Evolutionary conservation across 208 protist genomes (phyloP).

Genomic region (Leishmania mexicana): DNA sequence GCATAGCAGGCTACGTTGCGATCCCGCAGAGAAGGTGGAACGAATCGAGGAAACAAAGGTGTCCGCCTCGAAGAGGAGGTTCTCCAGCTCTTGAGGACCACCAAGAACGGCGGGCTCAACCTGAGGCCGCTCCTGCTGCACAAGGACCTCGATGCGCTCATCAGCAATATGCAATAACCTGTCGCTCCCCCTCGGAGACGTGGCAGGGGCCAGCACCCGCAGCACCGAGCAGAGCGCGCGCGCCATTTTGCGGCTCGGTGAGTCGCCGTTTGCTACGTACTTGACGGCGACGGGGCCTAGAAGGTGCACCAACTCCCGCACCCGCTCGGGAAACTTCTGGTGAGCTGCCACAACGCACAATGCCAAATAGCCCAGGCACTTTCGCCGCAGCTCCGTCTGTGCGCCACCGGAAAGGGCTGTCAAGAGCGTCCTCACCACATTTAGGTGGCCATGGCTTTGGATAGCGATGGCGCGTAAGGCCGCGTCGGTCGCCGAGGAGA

Average conservation of each 20-base stretch:
- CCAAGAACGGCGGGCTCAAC: conserved; percentile 39
- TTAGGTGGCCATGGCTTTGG: conserved; percentile 53
- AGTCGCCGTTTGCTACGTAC: conserved; percentile 74
- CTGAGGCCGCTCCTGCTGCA: conserved; percentile 55
- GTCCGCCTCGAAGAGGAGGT: conserved; percentile 54
- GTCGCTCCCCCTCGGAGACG: conserved; percentile 8
- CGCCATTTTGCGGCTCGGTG: conserved; percentile 78
- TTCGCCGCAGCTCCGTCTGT: conserved; percentile 82
- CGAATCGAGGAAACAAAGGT: conserved; percentile 58
- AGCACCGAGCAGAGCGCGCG: conserved; percentile 75
- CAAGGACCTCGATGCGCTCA: conserved; percentile 51
- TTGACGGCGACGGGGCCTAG: conserved; percentile 32
- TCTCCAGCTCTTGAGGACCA: conserved; percentile 47
- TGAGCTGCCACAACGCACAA: conserved; percentile 51
- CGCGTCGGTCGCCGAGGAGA: conserved; percentile 66
- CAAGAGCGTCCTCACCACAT: conserved; percentile 45
- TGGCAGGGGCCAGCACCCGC: conserved; percentile 22
- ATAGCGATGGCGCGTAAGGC: conserved; percentile 64
- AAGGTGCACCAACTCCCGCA: conserved; percentile 19
- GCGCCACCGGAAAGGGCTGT: conserved; percentile 50
- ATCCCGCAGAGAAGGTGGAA: conserved; percentile 28
- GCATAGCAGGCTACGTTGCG: conserved; percentile 6
- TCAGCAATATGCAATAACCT: conserved; percentile 32
- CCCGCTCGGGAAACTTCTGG: conserved; percentile 8
- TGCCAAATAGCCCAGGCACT: conserved; percentile 81